Conservation (phyloP, 78 protist genomes). For the Neovahlkampfia damariscottae region DNA sequence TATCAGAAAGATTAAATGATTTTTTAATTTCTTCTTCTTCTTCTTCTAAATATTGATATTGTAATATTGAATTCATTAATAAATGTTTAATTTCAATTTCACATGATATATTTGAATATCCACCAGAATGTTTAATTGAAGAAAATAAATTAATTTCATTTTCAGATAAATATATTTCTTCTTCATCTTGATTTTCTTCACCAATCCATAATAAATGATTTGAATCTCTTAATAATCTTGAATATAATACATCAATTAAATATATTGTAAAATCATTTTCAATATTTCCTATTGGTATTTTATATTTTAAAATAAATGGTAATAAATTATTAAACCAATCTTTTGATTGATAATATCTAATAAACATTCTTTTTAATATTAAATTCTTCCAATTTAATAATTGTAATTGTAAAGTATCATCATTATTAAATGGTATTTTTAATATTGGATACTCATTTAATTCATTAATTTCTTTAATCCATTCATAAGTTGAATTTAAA, state of each 20-base stretch:
- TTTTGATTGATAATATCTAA: constrained; percentile 31
- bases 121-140: constrained; percentile 36
- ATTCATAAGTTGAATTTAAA: no score
- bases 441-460: not conserved
- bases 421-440: not conserved
- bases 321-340: constrained; percentile 15
- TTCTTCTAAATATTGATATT: constrained; percentile 24
- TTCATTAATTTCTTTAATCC: not conserved
- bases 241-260: not conserved
- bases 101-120: constrained; percentile 51
- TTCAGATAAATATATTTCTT: not conserved
- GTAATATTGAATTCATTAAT: constrained; percentile 62
- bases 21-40: not conserved
- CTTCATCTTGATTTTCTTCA: constrained; percentile 68
- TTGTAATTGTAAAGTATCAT: not conserved
- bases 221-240: not conserved
- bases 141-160: constrained; percentile 17
- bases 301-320: not conserved
- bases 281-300: not conserved
- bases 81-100: constrained; percentile 46
- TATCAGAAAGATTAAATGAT: not conserved
- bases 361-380: not conserved
- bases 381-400: not conserved
- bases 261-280: not conserved
- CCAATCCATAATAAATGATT: constrained; percentile 69